phyloP scores from a whole-genome alignment of 2,329 filamentous ascomycete genomes.

The Emmonsia crescens region DNA sequence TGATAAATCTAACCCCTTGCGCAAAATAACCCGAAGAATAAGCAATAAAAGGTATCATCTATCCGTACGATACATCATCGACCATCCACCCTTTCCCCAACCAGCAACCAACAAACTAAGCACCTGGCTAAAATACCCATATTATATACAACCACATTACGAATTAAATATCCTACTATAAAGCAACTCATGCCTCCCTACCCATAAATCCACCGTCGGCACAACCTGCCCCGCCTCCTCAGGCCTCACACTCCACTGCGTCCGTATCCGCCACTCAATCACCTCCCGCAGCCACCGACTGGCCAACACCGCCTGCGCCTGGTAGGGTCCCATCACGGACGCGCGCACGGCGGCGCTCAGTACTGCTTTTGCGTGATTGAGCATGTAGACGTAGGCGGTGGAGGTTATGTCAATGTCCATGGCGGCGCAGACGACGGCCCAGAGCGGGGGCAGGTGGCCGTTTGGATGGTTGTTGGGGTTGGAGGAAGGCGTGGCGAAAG shows the following conservation, averaged over 20 bases:
- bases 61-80: neutral
- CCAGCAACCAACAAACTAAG: neutral
- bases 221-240: constrained; percentile 50
- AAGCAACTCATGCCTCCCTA: constrained; percentile 53
- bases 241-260: constrained; percentile 38
- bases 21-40: neutral
- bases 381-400: constrained; percentile 50
- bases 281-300: constrained; percentile 41
- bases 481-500: neutral
- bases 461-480: constrained; percentile 20
- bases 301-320: constrained; percentile 50
- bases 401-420: constrained; percentile 43
- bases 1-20: neutral
- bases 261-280: constrained; percentile 39
- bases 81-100: neutral
- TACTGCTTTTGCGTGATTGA: constrained; percentile 54
- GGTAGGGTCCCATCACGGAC: constrained; percentile 55
- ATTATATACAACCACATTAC: constrained; percentile 21
- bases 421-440: constrained; percentile 45
- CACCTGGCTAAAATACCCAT: neutral
- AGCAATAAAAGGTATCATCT: too few species aligned
- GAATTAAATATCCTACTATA: constrained; percentile 61
- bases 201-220: constrained; percentile 54
- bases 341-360: constrained; percentile 52
- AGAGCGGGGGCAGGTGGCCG: constrained; percentile 52